Conservation (phyloP, 306 rosid genomes). For the Carpinus viminea region DNA sequence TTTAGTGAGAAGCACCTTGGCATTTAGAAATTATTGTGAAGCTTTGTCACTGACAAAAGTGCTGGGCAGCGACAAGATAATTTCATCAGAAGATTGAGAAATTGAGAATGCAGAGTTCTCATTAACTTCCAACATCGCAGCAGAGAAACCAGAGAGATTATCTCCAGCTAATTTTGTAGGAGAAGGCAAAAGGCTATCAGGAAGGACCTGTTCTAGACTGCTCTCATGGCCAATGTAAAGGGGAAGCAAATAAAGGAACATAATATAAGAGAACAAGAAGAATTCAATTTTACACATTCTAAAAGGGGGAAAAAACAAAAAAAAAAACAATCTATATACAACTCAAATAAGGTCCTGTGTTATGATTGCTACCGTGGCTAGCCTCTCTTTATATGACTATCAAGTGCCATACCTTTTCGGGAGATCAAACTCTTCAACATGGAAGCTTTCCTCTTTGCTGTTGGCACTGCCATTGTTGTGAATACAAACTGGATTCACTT, state of each 20-base stretch:
- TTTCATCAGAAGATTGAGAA: slow-evolving; percentile 32
- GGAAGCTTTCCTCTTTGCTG: slow-evolving; percentile 33
- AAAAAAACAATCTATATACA: not conserved
- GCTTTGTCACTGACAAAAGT: slow-evolving; percentile 37
- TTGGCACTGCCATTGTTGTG: slow-evolving; percentile 32
- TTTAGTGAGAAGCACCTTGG: slow-evolving; percentile 44
- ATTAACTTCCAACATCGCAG: slow-evolving; percentile 27
- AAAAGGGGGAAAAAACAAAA: not conserved
- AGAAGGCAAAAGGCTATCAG: slow-evolving; percentile 79
- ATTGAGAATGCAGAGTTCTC: slow-evolving; percentile 33
- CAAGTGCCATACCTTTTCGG: slow-evolving; percentile 45
- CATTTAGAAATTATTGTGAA: slow-evolving; percentile 47
- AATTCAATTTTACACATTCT: not conserved
- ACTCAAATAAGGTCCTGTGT: not conserved
- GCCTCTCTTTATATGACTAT: slow-evolving; percentile 12
- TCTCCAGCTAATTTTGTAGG: slow-evolving; percentile 66
- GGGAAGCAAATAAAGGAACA: slow-evolving; percentile 4
- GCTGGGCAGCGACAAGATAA: slow-evolving; percentile 32
- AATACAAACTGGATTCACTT: slow-evolving; percentile 35
- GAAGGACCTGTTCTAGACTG: slow-evolving; percentile 80
- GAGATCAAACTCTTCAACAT: slow-evolving; percentile 37
- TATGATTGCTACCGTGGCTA: not conserved
- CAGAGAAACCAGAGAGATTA: slow-evolving; percentile 40
- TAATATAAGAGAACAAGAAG: slow-evolving; percentile 17
- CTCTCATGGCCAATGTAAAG: slow-evolving; percentile 25